Evolutionary conservation across 176 grass and related monocot species (phyloP).

Genomic region (Bonia amplexicaulis): DNA sequence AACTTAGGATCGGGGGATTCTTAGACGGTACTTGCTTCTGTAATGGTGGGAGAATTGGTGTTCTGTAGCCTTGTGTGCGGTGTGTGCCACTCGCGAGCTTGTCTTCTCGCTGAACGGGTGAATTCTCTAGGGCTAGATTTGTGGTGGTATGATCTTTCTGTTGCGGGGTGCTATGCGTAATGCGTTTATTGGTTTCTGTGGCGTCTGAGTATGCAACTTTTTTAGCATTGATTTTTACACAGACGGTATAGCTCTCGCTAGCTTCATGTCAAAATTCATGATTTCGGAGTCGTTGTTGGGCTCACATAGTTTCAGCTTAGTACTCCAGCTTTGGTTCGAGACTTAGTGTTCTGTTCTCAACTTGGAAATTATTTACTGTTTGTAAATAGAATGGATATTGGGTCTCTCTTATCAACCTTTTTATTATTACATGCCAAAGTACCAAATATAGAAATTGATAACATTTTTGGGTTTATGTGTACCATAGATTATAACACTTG

Average conservation of each 20-base stretch:
- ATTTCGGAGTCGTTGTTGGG: background rate
- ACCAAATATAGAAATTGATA: background rate
- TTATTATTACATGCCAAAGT: background rate
- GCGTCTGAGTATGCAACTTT: background rate
- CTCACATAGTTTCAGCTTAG: background rate
- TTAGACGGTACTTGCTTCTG: background rate
- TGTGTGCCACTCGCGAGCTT: background rate
- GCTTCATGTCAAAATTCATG: background rate
- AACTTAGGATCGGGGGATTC: background rate
- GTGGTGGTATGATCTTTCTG: background rate
- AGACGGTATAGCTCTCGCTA: background rate
- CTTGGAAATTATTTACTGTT: background rate
- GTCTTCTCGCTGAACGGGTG: background rate
- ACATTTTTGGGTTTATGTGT: background rate
- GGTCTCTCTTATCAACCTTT: background rate
- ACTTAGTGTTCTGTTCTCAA: background rate
- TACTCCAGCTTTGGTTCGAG: background rate
- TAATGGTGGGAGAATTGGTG: background rate
- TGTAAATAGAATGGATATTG: background rate
- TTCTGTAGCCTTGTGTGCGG: background rate
- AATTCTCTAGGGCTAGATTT: background rate
- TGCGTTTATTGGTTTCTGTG: background rate
- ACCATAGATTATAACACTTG: background rate
- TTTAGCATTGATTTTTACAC: background rate
- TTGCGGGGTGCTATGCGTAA: background rate